Evolutionary conservation across 208 protist genomes (phyloP), one percentile per base, ranked within the genome.

Genomic region (Crithidia mellificae): DNA sequence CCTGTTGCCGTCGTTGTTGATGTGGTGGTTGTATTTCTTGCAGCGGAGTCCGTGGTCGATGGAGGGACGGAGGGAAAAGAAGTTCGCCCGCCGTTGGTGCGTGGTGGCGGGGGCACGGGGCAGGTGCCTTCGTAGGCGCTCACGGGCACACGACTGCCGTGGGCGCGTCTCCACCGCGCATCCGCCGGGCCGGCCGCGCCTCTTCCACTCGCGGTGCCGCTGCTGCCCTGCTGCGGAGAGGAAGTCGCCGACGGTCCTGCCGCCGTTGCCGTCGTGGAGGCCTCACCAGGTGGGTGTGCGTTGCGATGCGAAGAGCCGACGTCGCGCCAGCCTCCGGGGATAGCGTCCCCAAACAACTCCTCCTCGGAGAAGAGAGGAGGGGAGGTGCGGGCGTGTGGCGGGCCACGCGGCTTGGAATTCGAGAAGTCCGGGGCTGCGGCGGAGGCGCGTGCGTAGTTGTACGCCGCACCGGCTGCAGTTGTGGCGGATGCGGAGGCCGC

Each of bases 121-220:
- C 63, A 49, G 39, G 20, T n/a, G 30, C 30, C 38, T 8, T 61
- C 77, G 78, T 92, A 92, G 14, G 78, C 86, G 50, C 86, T 92
- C 14, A 92, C 65, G 6, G 86, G 86, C 51, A 92, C 86, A 4
- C 83, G 83, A 4, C 55, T 44, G 25, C 86, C 83, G 59, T 92
- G 86, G 6, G 86, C 86, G 24, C 76, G 74, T 6, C 78, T 72
- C 80, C 83, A 89, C 3, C 72, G 80, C 63, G 73, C 63, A 29
- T 92, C 75, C 5, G 76, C 74, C 8, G 55, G 57, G 51, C 36
- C 43, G 36, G 55, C 34, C 34, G 34, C 34, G 34, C 7, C 34
- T 38, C 0, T 47, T 14, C 3, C 6, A 47, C 41, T 17, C 19
- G 41, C 41, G 11, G 41, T 17, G 41, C 41, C n/a, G 41, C 41